Evolutionary conservation across 1,284 basidiomycete genomes (phyloP).

Genomic region (Boletus sp.): DNA sequence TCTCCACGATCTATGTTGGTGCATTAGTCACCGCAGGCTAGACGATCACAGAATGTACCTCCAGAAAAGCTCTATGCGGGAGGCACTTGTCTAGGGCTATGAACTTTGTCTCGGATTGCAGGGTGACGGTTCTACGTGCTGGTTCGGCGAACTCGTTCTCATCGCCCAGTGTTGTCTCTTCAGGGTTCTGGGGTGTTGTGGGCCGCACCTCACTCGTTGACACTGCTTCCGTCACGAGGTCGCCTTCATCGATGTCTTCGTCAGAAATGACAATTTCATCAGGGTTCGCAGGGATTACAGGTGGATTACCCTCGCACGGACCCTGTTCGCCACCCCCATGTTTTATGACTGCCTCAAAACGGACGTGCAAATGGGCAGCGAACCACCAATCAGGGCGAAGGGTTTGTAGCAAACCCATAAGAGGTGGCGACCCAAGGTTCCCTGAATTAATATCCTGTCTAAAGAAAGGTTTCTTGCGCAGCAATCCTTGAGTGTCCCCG

Average conservation of each 20-base stretch:
- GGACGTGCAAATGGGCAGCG: constrained; percentile 89
- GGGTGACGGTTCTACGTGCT: constrained; percentile 33
- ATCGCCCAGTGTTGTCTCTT: constrained; percentile 67
- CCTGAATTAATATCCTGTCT: constrained; percentile 68
- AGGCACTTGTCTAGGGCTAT: constrained; percentile 93
- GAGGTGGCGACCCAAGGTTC: constrained; percentile 84
- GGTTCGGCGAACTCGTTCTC: constrained; percentile 49
- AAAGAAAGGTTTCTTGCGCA: constrained; percentile 83
- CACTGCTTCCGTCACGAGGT: constrained; percentile 1
- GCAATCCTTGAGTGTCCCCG: constrained; percentile 66
- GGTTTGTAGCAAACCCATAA: constrained; percentile 72
- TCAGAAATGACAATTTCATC: constrained; percentile 66
- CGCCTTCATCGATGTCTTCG: constrained; percentile 38
- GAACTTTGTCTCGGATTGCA: constrained; percentile 62
- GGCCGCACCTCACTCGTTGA: background rate
- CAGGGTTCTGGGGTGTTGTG: constrained; percentile 47
- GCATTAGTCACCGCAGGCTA: constrained; percentile 1
- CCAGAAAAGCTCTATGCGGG: constrained; percentile 76
- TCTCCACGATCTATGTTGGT: constrained; percentile 61
- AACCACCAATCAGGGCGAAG: constrained; percentile 94
- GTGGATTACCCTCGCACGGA: background rate
- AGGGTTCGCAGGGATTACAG: constrained; percentile 40
- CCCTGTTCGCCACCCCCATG: constrained; percentile 14
- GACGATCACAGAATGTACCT: constrained; percentile 48
- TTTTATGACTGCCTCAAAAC: constrained; percentile 65